Percentiles rank a stretch among this genome's conserved stretches.
Conservation (phyloP, 768 basidiomycete species). For the Boletus pseudopeckii region DNA sequence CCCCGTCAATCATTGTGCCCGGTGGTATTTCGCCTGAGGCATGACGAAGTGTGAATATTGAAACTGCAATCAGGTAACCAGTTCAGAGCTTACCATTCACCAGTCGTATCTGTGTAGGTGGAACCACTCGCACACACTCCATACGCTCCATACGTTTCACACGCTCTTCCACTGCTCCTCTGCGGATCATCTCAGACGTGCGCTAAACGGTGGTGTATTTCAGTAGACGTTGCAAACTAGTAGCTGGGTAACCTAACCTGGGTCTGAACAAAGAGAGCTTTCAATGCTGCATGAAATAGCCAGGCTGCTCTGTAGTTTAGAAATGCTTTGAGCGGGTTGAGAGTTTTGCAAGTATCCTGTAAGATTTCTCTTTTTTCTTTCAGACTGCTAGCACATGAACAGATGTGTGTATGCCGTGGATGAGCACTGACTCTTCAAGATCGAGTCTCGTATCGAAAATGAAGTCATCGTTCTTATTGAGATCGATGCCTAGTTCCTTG, state of each 20-base stretch:
- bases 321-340: slow-evolving; percentile 1
- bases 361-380: neutral
- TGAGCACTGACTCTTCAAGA: neutral
- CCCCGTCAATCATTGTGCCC: neutral
- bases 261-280: neutral
- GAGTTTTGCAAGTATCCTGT: neutral
- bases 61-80: neutral
- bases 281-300: neutral
- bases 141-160: too few species aligned
- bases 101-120: neutral
- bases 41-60: neutral
- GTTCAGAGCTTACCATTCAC: neutral
- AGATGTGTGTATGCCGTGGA: neutral
- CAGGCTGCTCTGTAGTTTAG: neutral
- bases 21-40: neutral
- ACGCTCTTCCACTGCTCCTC: neutral
- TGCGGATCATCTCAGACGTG: slow-evolving; percentile 9
- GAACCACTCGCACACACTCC: neutral
- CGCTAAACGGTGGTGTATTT: neutral
- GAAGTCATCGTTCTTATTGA: neutral
- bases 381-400: neutral
- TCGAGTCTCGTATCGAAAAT: neutral
- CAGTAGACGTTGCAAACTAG: neutral
- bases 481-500: neutral
- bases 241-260: neutral